Base-by-base conservation (phyloP, 2,329 filamentous ascomycete genomes). In the Tolypocladium sp. region DNA sequence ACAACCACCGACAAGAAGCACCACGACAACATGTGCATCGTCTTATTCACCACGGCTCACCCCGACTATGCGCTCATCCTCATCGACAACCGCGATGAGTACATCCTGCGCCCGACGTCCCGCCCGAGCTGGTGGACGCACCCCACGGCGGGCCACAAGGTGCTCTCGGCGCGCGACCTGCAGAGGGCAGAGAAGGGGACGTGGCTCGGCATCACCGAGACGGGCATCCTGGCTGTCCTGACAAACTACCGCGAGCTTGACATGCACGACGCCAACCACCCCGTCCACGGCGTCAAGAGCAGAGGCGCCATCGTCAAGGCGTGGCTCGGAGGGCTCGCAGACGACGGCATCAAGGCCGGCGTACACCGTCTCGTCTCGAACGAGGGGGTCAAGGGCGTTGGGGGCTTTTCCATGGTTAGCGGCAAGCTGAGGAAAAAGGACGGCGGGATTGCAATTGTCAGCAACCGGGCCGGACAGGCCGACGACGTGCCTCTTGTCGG, bases 21-120 rank as follows among this genome's bases (percentile, higher is more conserved):
- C 15, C 25, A 12, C 13, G 10, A 22, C 61, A 63, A 25, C 33
- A 92, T 92, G 89, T 92, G 90, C 70, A 92, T 92, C 74, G 86
- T 85, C 55, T 77, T 92, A 53, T 77, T 91, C 60, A 90, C 89
- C 33, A 92, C 89, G 22, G 81, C 87, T 53, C 89, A 92, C 69
- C 89, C 90, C 12, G 78, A 82, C 64, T 92, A 92, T 73, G 81
- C 87, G 33, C 79, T 92, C 61, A 88, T 93, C 66, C 75, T 90
- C 61, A 78, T 92, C 69, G 85, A 92, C 74, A 93, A 93, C 71
- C 83, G 90, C 66, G 90, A 93, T 76, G 89, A 88, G 70, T 88
- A 82, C 73, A 83, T 88, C 63, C 77, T 86, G 17, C 79, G 85
- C 35, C 85, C 85, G 4, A 88, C 85, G 2, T 85, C 81, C 57